Evolutionary conservation across 108 stramenopile species (phyloP), one percentile per base, ranked within the genome.

Genomic region (Cyclotella cryptica): DNA sequence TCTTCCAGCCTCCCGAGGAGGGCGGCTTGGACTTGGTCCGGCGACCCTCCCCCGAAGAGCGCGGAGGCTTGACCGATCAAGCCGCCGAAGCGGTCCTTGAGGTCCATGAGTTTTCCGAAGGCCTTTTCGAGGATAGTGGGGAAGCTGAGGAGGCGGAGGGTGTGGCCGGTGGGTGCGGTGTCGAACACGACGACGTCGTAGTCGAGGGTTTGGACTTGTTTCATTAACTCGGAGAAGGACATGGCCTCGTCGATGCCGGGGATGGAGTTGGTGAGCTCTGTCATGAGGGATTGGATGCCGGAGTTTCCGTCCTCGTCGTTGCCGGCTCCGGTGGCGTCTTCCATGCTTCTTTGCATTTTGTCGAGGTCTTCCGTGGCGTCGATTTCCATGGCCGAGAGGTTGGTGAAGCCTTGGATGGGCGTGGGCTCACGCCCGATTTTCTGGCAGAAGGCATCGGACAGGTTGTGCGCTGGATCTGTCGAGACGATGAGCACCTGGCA

Each of bases 211-310:
- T 98, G 96, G 4, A 98, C 96, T 80, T 93, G 93, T 77, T 98
- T 97, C 98, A 99, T 97, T 61, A 99, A 85, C 80, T 98, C 98
- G 22, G 93, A 92, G 87, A 99, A 98, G 55, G 89, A 89, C 97
- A 99, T 98, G 81, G 97, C 97, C 83, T 99, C 99, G 78, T 98
- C 99, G 71, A 99, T 98, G 19, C 99, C 99, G n/a, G 99, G 99
- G 71, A 98, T 97, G 66, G 92, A 92, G 75, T 92, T 93, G 46
- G 93, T 96, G 41, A 98, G 86, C 76, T 98, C 98, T 41, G 88
- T 78, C 90, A 99, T 90, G 82, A 99, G 93, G 55, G 88, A 88
- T 51, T 79, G 76, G 24, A 97, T 78, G 15, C 88, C 87, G 30
- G 87, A 84, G 52, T 87, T 88, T 43, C 84, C 89, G 40, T 88